Evolutionary conservation across 2,329 filamentous ascomycete genomes (phyloP).

Genomic region (Geosmithia morbida): DNA sequence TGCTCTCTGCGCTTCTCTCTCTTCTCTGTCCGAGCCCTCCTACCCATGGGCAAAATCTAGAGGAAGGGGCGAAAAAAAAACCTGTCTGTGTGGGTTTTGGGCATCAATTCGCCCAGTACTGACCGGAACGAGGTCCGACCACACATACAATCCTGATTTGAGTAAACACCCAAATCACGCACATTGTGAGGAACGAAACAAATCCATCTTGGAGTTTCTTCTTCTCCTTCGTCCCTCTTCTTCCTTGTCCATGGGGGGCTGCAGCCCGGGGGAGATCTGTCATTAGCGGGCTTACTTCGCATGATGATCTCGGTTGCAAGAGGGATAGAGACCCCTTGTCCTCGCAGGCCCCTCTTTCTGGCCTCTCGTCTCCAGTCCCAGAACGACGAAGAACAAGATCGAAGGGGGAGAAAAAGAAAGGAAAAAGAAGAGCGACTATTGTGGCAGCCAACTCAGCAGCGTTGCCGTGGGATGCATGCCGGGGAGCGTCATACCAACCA

Average conservation of each 20-base stretch:
- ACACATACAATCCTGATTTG: neutral
- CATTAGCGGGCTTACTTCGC: neutral
- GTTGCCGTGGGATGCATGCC: neutral
- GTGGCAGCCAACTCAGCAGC: neutral
- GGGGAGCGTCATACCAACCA: neutral
- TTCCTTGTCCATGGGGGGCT: neutral
- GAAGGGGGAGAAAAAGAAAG: neutral
- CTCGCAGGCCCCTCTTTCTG: neutral
- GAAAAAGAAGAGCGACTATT: neutral
- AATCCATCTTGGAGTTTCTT: neutral
- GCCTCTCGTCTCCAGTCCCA: neutral
- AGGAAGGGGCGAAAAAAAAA: neutral
- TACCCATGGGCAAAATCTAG: neutral
- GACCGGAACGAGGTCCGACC: neutral
- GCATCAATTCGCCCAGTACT: neutral
- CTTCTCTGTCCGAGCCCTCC: neutral
- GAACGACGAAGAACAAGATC: neutral
- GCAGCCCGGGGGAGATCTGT: neutral
- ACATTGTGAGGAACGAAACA: neutral
- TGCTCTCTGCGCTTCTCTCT: neutral
- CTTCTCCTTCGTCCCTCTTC: neutral
- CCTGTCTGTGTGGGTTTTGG: neutral
- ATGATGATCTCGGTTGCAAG: neutral
- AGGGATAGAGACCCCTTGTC: neutral
- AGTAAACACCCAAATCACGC: neutral